Evolutionary conservation across 2,329 filamentous ascomycete species (phyloP), one percentile per base, ranked within the genome.

Genomic region (Ascochyta viciae-villosae): DNA sequence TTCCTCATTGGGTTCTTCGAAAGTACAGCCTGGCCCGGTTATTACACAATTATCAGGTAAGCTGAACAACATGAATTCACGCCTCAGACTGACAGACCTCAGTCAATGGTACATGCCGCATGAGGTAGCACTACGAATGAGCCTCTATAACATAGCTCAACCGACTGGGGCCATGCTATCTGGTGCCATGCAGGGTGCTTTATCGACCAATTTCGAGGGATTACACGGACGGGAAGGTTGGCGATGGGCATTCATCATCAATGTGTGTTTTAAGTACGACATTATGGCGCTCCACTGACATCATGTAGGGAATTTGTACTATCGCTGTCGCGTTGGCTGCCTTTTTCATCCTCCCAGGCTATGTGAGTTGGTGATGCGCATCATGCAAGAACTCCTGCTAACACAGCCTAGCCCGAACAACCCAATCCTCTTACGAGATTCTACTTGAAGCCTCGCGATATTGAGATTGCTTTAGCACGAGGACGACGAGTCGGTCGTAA

Each of bases 231-330:
- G 78, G 52, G 70, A 76, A 0, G 82, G 82, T 1, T 83, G 79
- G 80, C 46, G 63, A 37, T 66, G 63, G 82, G 73, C 85, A 0
- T 85, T 85, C 50, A 79, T 85, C 39, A 80, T 84, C 50, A 81
- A 85, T 63, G 55, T 29, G 40, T 37, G 23, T 43, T 44, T 31
- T n/a, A 34, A 1, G 44, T 47, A 13, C n/a, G 41, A 3, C 35
- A 51, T n/a, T 1, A 7, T 19, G 15, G 10, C 6, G 15, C 15
- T 8, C 6, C 12, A 29, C 29, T 34, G 19, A 26, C 16, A 23
- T 4, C 22, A 8, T 4, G 2, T 4, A 45, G 42, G 42, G 42
- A 1, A 16, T 45, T 3, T 45, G 42, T 16, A 45, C 42, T 4
- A 45, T 45, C 4, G 42, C 42, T 24, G 31, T 45, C 33, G 42